Conservation (phyloP, 441 rosid species). For the Bruguiera hainesii region DNA sequence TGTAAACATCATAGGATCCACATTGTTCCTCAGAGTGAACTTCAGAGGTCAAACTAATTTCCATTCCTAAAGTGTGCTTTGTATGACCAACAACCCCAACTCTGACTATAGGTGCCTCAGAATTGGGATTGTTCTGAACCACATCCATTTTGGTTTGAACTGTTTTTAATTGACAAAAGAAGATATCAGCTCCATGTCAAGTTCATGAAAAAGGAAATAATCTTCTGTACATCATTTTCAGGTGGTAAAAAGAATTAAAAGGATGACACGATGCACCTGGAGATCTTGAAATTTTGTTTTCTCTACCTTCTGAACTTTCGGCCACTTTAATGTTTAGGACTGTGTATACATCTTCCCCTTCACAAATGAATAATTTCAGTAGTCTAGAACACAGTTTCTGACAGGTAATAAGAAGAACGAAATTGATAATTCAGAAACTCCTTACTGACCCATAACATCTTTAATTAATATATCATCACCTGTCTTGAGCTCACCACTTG, state of each 20-base stretch:
- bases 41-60: slow-evolving; percentile 25
- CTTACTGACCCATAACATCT: too few relatives aligned
- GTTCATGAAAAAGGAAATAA: background rate
- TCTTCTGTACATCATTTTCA: background rate
- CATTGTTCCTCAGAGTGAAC: slow-evolving; percentile 16
- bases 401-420: background rate
- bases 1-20: slow-evolving; percentile 23
- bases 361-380: slow-evolving; percentile 1
- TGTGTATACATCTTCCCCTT: slow-evolving; percentile 18
- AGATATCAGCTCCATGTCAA: slow-evolving; percentile 11
- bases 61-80: slow-evolving; percentile 27
- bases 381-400: slow-evolving; percentile 2
- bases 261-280: slow-evolving; percentile 25
- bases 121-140: slow-evolving; percentile 21
- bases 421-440: too few relatives aligned
- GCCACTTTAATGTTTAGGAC: slow-evolving; percentile 4
- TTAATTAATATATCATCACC: slow-evolving; percentile 24
- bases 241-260: slow-evolving; percentile 7
- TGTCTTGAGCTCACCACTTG: slow-evolving; percentile 26
- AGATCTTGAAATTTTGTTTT: slow-evolving; percentile 14
- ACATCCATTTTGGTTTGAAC: slow-evolving; percentile 27
- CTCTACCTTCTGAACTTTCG: slow-evolving; percentile 18
- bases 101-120: slow-evolving; percentile 19
- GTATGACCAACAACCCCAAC: slow-evolving; percentile 23
- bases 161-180: slow-evolving; percentile 26